Base-by-base conservation (phyloP, 371 early-diverging fungal genomes). In the Mucor lusitanicus region DNA sequence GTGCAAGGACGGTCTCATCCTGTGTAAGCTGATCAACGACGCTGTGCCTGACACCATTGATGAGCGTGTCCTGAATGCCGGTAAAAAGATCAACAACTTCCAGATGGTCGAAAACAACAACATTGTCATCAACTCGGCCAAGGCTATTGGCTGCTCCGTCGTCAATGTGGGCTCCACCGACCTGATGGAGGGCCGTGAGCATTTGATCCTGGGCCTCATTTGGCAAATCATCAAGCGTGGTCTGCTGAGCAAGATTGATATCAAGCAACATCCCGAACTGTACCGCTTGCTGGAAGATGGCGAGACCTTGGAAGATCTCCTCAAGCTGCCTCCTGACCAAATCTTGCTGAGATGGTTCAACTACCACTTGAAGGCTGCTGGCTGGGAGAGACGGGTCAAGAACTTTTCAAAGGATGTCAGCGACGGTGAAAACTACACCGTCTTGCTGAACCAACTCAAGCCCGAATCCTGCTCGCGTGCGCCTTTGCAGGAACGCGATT, bases 161-260 rank as follows among this genome's bases (percentile, higher is more conserved):
- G 95, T 97, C 64, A 98, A 98, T 80, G 96, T 97, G 82, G 98
- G 98, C 54, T 87, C 98, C 8, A 88, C 90, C 72, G 98, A 98
- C 76, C 77, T 98, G 64, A 94, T 95, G 59, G 96, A 97, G 75
- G 97, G 94, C 35, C 85, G 95, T 59, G 96, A 96, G 82, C 94
- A 96, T 75, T 85, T 98, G 73, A 91, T 97, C 69, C 85, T 98
- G 65, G 99, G 98, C 9, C 85, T 98, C 23, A 92, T 98, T 67
- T 98, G 98, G 98, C 98, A 98, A 74, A 97, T 98, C 70, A 96
- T 98, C 85, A 97, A 97, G 82, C 94, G 95, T 55, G 97, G 97
- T 69, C 83, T 97, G 69, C 85, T 92, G 64, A 92, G 94, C 76
- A 95, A 94, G 81, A 94, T 97, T 76, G 96, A 97, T 82, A 94